These are phyloP conservation scores for Dipteronia sinensis DNA, from an alignment of 345 rosid genomes.

Conservation along the genomic window DNA sequence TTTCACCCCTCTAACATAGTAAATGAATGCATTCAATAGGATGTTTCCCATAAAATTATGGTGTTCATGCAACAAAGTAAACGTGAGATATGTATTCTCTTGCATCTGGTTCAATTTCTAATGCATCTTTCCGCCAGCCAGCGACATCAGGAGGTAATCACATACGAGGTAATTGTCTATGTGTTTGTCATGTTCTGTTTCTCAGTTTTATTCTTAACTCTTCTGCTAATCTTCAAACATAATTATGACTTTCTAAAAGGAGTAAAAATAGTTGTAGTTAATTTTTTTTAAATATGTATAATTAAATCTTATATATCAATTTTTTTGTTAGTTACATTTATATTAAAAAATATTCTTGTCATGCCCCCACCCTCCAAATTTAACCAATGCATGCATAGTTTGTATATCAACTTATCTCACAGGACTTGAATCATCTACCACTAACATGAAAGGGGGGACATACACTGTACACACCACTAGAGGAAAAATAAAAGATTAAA, in stretches of 20 bases:
- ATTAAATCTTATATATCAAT: too few species aligned
- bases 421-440: too few species aligned
- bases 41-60: slow-evolving; percentile 75
- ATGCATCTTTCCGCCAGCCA: slow-evolving; percentile 77
- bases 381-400: too few species aligned
- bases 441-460: too few species aligned
- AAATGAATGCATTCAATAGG: slow-evolving; percentile 51
- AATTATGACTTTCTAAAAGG: neutral
- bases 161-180: slow-evolving; percentile 69
- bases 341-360: too few species aligned
- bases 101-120: slow-evolving; percentile 84
- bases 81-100: slow-evolving; percentile 77
- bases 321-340: too few species aligned
- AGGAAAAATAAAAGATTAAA: too few species aligned
- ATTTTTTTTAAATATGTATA: too few species aligned
- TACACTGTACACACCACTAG: too few species aligned
- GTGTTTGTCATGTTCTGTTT: neutral
- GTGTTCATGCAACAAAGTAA: slow-evolving; percentile 73
- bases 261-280: neutral
- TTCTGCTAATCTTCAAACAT: slow-evolving; percentile 2
- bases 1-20: slow-evolving; percentile 24
- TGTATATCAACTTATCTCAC: too few species aligned
- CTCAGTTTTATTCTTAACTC: neutral
- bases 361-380: too few species aligned
- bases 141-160: slow-evolving; percentile 77